Conservation (phyloP, 2,329 filamentous ascomycete genomes). For the Penicillium sp. region DNA sequence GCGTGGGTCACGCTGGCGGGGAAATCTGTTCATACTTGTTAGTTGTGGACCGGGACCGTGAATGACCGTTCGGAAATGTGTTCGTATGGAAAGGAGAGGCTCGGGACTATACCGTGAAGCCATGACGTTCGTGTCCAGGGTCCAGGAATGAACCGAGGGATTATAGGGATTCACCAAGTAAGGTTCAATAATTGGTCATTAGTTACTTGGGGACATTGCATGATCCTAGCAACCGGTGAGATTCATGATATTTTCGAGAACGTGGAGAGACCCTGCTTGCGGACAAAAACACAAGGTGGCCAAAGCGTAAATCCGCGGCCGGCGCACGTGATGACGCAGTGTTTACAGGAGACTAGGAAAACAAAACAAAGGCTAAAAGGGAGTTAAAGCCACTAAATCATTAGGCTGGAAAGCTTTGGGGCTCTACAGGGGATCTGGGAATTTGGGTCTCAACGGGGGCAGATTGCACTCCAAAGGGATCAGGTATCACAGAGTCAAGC, state of each 20-base stretch:
- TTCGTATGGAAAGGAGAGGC: slow-evolving; percentile 3
- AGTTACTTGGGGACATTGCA: slow-evolving; percentile 9
- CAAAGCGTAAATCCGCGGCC: slow-evolving; percentile 17
- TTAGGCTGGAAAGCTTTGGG: neutral
- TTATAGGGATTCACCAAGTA: neutral
- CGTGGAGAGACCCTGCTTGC: slow-evolving; percentile 11
- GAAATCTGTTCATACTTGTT: slow-evolving; percentile 55
- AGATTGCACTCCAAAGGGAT: neutral
- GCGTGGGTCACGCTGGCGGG: slow-evolving; percentile 64
- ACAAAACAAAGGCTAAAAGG: neutral
- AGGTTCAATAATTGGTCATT: neutral
- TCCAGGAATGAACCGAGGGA: slow-evolving; percentile 3
- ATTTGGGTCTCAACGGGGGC: neutral
- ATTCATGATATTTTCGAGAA: neutral
- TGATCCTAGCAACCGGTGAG: neutral
- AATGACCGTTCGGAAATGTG: neutral
- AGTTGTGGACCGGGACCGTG: neutral
- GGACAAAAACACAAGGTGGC: slow-evolving; percentile 25
- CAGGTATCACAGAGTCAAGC: neutral
- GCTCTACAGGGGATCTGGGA: neutral
- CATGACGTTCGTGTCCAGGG: slow-evolving; percentile 23
- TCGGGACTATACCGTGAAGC: slow-evolving; percentile 35
- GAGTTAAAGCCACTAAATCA: neutral
- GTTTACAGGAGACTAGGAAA: neutral
- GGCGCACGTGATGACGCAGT: slow-evolving; percentile 20